Evolutionary conservation across 257 asterid species (phyloP), one percentile per base, ranked within the genome.

Genomic region (Solanum chaucha): DNA sequence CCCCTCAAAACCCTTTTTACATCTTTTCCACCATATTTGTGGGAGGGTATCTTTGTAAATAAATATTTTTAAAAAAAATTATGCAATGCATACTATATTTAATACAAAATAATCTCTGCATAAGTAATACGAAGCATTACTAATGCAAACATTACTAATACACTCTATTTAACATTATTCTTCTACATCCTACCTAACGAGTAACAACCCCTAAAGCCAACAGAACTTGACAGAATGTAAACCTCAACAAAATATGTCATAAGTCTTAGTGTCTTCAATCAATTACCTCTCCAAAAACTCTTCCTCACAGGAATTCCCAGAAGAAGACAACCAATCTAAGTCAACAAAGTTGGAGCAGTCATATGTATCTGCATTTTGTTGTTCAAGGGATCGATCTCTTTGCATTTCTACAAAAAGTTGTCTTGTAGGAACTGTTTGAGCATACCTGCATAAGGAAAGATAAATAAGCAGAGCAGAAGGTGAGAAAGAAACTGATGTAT

Each of bases 301-400:
- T 90, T 95, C 98, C 87, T 96, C 98, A 35, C 97, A 95, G 71
- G 98, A 96, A 92, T 94, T 95, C 89, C 96, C 98, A 84, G 98
- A 93, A 59, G 99, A 96, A 85, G 99, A 96, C 73, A 96, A 92
- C 99, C 98, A 94, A 90, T 95, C 99, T 84, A 96, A 89, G 93
- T 96, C 98, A 75, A 96, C 95, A 90, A 96, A 96, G 90, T 96
- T 96, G 83, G 99, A 96, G 89, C 89, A 93, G 90, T 96, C 99
- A 87, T 88, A 87, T 48, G 93, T 86, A 82, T 96, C 98, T 30
- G 94, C 94, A 91, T 87, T 90, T 83, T 92, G 98, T 88, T 89
- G 93, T 85, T 95, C 95, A 68, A 92, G 89, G 87, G 86, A 89
- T 88, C 87, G 89, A 32, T 90, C 95, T 86, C 93, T 92, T 75